Conservation (phyloP, 805 yeast genomes). For the Tetrapisispora nanseiensis region DNA sequence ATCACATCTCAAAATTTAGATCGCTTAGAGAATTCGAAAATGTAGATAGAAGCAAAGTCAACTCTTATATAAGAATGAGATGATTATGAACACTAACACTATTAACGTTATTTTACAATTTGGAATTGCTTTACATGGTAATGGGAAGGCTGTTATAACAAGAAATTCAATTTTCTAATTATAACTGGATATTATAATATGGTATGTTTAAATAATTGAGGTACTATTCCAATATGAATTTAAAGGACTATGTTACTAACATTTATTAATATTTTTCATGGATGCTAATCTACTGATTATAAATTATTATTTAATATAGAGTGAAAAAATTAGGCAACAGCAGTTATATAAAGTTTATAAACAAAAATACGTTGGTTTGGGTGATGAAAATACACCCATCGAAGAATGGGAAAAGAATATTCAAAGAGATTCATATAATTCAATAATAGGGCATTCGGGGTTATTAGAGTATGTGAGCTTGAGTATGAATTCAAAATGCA, state of each 20-base stretch:
- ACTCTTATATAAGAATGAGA: no score
- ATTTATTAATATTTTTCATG: not conserved
- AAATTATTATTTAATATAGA: conserved; percentile 9
- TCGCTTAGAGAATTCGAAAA: not conserved
- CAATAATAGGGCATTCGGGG: conserved; percentile 22
- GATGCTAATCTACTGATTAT: no score
- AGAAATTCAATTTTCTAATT: no score
- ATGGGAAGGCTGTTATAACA: no score
- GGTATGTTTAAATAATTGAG: no score
- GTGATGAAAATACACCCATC: conserved; percentile 60
- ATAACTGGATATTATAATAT: no score
- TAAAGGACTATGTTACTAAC: no score
- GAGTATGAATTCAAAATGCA: conserved; percentile 14
- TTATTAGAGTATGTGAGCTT: conserved; percentile 25
- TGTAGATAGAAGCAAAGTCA: not conserved
- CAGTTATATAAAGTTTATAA: conserved; percentile 48
- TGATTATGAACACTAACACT: no score
- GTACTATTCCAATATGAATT: no score
- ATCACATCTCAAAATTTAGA: not conserved
- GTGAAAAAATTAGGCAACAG: conserved; percentile 58
- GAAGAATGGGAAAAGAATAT: conserved; percentile 58
- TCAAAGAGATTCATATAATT: conserved; percentile 23
- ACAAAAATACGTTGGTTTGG: conserved; percentile 62
- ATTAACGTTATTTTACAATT: no score
- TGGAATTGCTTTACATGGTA: no score